Percentiles rank a stretch among this genome's conserved stretches.
Evolutionary conservation across 495 filamentous ascomycete genomes (phyloP).

Genomic region (Extremus antarcticus): DNA sequence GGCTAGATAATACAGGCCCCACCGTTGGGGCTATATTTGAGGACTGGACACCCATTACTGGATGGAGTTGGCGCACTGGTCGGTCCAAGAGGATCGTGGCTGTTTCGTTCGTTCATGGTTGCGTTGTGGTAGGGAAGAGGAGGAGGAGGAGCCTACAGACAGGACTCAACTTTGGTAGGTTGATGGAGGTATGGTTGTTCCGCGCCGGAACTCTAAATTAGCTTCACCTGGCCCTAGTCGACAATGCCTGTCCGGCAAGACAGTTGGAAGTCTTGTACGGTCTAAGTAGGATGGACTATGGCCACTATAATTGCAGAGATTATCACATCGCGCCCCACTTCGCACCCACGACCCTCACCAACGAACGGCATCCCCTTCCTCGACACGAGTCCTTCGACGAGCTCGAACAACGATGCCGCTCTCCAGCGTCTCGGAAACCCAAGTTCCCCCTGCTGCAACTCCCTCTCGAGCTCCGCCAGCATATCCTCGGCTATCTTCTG

Average conservation of each 20-base stretch:
- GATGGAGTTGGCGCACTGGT: conserved; percentile 11
- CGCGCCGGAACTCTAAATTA: neutral
- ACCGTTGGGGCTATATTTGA: conserved; percentile 56
- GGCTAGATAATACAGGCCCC: conserved; percentile 53
- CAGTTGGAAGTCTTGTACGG: too few relatives aligned
- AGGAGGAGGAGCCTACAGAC: neutral
- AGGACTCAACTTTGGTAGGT: too few relatives aligned
- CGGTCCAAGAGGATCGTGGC: conserved; percentile 5
- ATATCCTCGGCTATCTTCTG: conserved; percentile 30
- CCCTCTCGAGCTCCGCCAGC: conserved; percentile 30
- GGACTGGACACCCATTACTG: neutral
- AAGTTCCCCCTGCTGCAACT: conserved; percentile 26
- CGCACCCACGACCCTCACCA: conserved; percentile 4
- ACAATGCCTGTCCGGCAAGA: too few relatives aligned
- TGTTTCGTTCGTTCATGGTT: neutral
- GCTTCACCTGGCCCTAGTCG: neutral
- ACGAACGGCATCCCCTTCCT: neutral
- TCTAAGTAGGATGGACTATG: conserved; percentile 12
- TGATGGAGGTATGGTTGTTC: too few relatives aligned
- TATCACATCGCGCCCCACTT: conserved; percentile 14
- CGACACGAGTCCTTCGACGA: conserved; percentile 17
- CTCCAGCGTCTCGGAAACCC: conserved; percentile 12
- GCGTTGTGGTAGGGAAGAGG: neutral
- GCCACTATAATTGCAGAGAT: conserved; percentile 21
- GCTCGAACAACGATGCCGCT: conserved; percentile 16